phyloP scores from a whole-genome alignment of 179 eudicot genomes.

The Camellia oleifera region DNA sequence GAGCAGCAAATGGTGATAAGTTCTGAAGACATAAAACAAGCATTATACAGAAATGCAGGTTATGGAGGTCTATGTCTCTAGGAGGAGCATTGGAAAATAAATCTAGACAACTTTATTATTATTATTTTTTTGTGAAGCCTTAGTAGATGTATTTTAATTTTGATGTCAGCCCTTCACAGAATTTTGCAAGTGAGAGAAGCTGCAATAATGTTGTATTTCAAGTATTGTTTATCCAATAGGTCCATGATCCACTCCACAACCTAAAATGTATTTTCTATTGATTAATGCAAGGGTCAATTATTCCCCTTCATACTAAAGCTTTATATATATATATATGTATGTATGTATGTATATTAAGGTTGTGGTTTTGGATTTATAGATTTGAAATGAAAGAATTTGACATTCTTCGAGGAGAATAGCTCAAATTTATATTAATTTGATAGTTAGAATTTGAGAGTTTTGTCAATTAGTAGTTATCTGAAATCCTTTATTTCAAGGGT shows the following conservation, averaged over 20 bases:
- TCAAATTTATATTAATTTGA: no score
- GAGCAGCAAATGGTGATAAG: conserved; percentile 39
- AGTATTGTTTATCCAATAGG: neutral
- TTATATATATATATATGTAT: no score
- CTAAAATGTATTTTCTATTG: neutral
- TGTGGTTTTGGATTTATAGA: no score
- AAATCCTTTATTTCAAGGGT: no score
- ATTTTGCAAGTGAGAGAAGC: neutral
- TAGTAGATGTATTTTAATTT: neutral
- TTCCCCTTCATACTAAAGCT: neutral
- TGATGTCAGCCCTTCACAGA: neutral
- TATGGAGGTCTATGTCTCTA: conserved; percentile 63
- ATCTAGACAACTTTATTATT: neutral
- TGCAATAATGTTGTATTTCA: neutral
- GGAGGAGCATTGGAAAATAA: neutral
- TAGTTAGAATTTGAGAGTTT: no score
- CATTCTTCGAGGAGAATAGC: no score
- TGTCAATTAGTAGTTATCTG: no score
- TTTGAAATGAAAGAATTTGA: no score
- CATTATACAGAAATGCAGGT: conserved; percentile 66
- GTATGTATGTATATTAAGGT: neutral
- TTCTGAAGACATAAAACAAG: conserved; percentile 66
- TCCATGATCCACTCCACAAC: neutral
- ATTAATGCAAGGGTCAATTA: neutral
- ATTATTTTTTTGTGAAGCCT: neutral